These are phyloP conservation scores for Calophaca sinica DNA, from an alignment of 306 rosid species.

Conservation along the genomic window DNA sequence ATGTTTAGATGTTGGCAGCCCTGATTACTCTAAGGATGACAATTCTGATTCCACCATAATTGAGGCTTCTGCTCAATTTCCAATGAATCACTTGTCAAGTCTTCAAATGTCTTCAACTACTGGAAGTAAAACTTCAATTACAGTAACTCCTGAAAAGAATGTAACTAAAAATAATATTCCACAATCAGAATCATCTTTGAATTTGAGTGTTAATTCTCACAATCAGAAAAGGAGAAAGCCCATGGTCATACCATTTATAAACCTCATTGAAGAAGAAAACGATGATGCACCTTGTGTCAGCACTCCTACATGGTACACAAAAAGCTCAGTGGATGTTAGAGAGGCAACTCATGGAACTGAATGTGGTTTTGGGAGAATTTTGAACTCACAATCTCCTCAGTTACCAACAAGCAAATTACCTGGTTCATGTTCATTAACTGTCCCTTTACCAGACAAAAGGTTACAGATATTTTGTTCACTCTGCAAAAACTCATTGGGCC, in stretches of 20 bases:
- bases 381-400: constrained; percentile 48
- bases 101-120: constrained; percentile 42
- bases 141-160: constrained; percentile 68
- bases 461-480: constrained; percentile 68
- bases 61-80: constrained; percentile 60
- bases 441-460: constrained; percentile 56
- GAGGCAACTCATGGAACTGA: constrained; percentile 59
- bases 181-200: constrained; percentile 67
- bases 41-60: constrained; percentile 55
- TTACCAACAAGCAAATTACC: constrained; percentile 40
- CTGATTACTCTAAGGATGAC: constrained; percentile 59
- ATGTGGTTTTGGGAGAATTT: constrained; percentile 45
- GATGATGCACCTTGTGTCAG: constrained; percentile 50
- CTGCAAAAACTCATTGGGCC: constrained; percentile 83
- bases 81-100: constrained; percentile 47
- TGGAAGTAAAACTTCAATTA: constrained; percentile 48
- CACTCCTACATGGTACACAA: constrained; percentile 46
- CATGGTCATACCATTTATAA: constrained; percentile 46
- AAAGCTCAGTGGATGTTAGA: constrained; percentile 43
- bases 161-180: constrained; percentile 47
- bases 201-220: constrained; percentile 86
- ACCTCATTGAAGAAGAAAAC: constrained; percentile 59
- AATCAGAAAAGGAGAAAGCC: constrained; percentile 75
- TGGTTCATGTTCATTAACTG: constrained; percentile 50
- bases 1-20: constrained; percentile 55